A percentile compares a stretch with the other conserved stretches of the same genome.
Evolutionary conservation across 495 filamentous ascomycete genomes (phyloP).

Genomic region (Xylaria telfairii): DNA sequence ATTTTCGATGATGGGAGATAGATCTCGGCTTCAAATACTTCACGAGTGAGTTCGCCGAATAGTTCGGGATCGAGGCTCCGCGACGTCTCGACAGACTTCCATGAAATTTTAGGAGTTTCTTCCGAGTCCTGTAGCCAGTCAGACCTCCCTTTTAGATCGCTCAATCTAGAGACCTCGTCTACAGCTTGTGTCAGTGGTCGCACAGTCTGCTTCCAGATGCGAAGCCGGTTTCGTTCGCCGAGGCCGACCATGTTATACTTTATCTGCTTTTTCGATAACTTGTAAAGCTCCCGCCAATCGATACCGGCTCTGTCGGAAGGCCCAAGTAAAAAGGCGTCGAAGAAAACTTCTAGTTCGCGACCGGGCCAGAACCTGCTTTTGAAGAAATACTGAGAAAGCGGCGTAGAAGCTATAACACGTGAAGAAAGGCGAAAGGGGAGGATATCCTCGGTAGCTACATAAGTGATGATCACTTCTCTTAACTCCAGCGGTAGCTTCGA

Average conservation of each 20-base stretch:
- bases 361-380: constrained; percentile 22
- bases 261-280: not conserved
- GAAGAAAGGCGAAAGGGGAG: constrained; percentile 26
- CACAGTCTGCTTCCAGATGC: constrained; percentile 25
- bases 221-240: constrained; percentile 20
- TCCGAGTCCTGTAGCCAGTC: constrained; percentile 1
- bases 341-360: constrained; percentile 10
- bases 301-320: constrained; percentile 12
- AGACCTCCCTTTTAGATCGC: constrained; percentile 7
- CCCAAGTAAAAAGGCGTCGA: constrained; percentile 20
- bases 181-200: constrained; percentile 13
- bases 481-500: constrained; percentile 19
- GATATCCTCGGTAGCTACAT: constrained; percentile 11
- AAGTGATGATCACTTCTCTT: constrained; percentile 20
- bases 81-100: constrained; percentile 11
- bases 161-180: constrained; percentile 1
- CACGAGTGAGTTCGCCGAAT: not conserved
- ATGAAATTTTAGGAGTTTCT: not conserved
- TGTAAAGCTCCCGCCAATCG: constrained; percentile 23
- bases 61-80: not conserved
- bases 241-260: constrained; percentile 10
- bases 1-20: constrained; percentile 10
- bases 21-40: not conserved
- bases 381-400: constrained; percentile 25
- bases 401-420: constrained; percentile 15